Percentiles rank a stretch among this genome's conserved stretches.
phyloP scores from a whole-genome alignment of 495 filamentous ascomycete genomes.

The Poronia punctata region DNA sequence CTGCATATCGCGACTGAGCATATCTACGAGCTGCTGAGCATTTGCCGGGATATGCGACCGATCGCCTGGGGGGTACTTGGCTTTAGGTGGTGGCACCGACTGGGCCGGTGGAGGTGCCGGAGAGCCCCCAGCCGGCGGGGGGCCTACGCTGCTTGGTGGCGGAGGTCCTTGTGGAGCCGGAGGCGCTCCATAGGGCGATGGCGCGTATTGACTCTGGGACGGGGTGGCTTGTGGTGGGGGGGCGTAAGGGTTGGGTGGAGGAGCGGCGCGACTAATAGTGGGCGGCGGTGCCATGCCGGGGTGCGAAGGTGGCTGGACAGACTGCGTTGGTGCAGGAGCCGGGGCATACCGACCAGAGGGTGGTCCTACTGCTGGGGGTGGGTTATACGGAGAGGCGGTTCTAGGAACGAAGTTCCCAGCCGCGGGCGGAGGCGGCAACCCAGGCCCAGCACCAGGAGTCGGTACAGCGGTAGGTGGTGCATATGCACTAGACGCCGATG shows the following conservation, averaged over 20 bases:
- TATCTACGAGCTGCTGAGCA: conserved; percentile 71
- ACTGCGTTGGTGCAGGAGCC: conserved; percentile 55
- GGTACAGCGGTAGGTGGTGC: conserved; percentile 53
- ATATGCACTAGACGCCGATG: conserved; percentile 64
- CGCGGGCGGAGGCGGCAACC: conserved; percentile 34
- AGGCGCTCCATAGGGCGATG: conserved; percentile 24
- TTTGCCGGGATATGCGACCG: conserved; percentile 77
- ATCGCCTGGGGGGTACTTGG: conserved; percentile 78
- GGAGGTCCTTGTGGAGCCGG: conserved; percentile 29
- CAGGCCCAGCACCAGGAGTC: conserved; percentile 19
- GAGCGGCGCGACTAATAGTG: conserved; percentile 29
- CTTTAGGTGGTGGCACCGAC: conserved; percentile 26
- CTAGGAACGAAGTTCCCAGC: conserved; percentile 54
- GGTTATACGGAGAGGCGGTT: conserved; percentile 83
- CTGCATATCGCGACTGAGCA: conserved; percentile 77
- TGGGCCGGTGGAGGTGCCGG: conserved; percentile 41
- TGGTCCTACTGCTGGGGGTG: conserved; percentile 66
- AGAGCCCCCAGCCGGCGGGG: conserved; percentile 42
- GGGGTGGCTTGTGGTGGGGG: conserved; percentile 38
- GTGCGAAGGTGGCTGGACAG: conserved; percentile 46
- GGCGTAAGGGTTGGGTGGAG: conserved; percentile 54
- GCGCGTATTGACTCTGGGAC: conserved; percentile 41
- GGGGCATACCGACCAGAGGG: conserved; percentile 83
- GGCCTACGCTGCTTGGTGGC: conserved; percentile 41
- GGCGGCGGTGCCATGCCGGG: conserved; percentile 28